Evolutionary conservation across 164 flowering plant genomes (phyloP).

Genomic region (Aristolochia fimbriata): DNA sequence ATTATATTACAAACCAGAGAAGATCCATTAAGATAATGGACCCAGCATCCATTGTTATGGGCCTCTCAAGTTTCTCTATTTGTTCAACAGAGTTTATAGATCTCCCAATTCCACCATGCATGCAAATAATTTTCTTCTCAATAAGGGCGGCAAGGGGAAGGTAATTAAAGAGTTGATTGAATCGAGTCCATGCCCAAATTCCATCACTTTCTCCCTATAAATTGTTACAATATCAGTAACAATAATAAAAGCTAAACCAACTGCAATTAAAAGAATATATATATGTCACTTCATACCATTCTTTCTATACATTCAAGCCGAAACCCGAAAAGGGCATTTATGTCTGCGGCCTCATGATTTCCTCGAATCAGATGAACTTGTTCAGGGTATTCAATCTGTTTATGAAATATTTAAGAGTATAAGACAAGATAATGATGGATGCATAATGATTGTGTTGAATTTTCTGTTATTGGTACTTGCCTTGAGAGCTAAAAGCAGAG

Average conservation of each 20-base stretch:
- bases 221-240: slow-evolving; percentile 4
- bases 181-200: slow-evolving; percentile 98
- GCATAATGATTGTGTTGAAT: too few species aligned
- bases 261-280: background rate
- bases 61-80: slow-evolving; percentile 96
- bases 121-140: slow-evolving; percentile 95
- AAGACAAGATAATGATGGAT: too few species aligned
- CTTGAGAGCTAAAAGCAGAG: slow-evolving; percentile 87
- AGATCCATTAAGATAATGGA: slow-evolving; percentile 93
- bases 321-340: slow-evolving; percentile 38
- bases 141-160: slow-evolving; percentile 95
- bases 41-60: slow-evolving; percentile 97
- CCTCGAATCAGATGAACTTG: slow-evolving; percentile 43
- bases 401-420: background rate
- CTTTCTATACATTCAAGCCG: slow-evolving; percentile 49
- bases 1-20: slow-evolving; percentile 42
- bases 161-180: slow-evolving; percentile 92
- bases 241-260: slow-evolving; percentile 1
- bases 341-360: slow-evolving; percentile 99
- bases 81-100: slow-evolving; percentile 90
- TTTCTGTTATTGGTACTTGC: slow-evolving; percentile 21
- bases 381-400: slow-evolving; percentile 63
- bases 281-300: slow-evolving; percentile 40
- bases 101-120: slow-evolving; percentile 99
- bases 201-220: slow-evolving; percentile 95